phyloP scores from a whole-genome alignment of 139 green algal genomes.

The Penium margaritaceum region DNA sequence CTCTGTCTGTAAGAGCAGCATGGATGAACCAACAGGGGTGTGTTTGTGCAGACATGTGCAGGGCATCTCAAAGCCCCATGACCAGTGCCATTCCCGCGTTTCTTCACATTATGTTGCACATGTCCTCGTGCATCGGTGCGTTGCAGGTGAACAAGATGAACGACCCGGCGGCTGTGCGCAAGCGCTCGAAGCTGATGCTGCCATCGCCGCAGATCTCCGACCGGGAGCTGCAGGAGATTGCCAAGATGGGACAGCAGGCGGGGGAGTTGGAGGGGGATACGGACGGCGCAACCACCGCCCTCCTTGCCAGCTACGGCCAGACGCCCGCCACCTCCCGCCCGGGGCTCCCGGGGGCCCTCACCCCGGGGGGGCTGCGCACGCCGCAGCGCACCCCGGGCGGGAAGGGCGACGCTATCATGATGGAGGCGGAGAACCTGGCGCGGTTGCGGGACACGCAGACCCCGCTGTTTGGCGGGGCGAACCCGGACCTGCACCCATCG shows the following conservation, averaged over 20 bases:
- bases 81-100: no score
- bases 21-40: no score
- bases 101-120: no score
- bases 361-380: conserved; percentile 54
- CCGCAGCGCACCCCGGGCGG: conserved; percentile 76
- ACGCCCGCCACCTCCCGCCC: conserved; percentile 51
- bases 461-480: conserved; percentile 80
- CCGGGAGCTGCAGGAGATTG: conserved; percentile 81
- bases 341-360: conserved; percentile 37
- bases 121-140: no score
- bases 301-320: conserved; percentile 50
- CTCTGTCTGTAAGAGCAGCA: no score
- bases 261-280: neutral
- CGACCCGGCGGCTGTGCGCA: conserved; percentile 52
- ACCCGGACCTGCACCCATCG: conserved; percentile 61
- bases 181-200: conserved; percentile 82
- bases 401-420: conserved; percentile 66
- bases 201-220: conserved; percentile 65
- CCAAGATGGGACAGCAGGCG: conserved; percentile 55
- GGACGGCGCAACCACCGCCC: conserved; percentile 26
- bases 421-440: conserved; percentile 76
- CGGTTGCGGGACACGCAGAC: conserved; percentile 69
- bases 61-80: no score
- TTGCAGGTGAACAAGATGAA: conserved; percentile 61
- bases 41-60: no score